A percentile compares a stretch with the other conserved stretches of the same genome.
These are phyloP conservation scores for Camellia granthamiana DNA, from an alignment of 148 eudicot species.

Conservation along the genomic window DNA sequence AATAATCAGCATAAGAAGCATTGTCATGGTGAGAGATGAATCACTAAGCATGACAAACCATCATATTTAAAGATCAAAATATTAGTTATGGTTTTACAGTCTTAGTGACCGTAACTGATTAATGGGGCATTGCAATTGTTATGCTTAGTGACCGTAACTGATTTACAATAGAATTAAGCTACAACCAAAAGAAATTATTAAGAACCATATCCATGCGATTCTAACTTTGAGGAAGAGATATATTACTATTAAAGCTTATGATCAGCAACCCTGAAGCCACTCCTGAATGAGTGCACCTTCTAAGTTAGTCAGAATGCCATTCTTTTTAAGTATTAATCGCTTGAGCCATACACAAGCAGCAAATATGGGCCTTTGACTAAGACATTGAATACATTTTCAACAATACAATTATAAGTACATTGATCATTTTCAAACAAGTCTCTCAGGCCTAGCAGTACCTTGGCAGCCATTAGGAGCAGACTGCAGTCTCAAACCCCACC, in stretches of 20 bases:
- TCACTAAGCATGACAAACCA: too few species aligned
- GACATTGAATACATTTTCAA: not conserved
- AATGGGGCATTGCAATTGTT: too few species aligned
- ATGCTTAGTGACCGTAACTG: too few species aligned
- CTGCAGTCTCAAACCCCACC: not conserved
- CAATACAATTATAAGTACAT: not conserved
- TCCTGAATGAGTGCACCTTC: constrained; percentile 42
- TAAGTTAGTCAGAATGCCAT: constrained; percentile 22
- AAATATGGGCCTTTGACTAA: not conserved
- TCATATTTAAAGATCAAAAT: too few species aligned
- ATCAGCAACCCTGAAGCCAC: constrained; percentile 46
- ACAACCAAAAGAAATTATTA: constrained; percentile 14
- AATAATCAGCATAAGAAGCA: too few species aligned
- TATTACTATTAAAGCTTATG: not conserved
- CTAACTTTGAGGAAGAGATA: not conserved
- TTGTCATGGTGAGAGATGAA: too few species aligned
- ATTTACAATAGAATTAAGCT: constrained; percentile 60
- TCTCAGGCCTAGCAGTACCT: not conserved
- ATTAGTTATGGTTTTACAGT: too few species aligned
- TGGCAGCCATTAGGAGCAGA: not conserved
- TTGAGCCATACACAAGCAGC: constrained; percentile 19
- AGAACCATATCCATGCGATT: not conserved
- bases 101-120: too few species aligned
- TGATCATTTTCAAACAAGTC: not conserved
- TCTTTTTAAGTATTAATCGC: constrained; percentile 8